Evolutionary conservation across 2,329 filamentous ascomycete genomes (phyloP), one percentile per base, ranked within the genome.

Genomic region (Trichoderma sp.): DNA sequence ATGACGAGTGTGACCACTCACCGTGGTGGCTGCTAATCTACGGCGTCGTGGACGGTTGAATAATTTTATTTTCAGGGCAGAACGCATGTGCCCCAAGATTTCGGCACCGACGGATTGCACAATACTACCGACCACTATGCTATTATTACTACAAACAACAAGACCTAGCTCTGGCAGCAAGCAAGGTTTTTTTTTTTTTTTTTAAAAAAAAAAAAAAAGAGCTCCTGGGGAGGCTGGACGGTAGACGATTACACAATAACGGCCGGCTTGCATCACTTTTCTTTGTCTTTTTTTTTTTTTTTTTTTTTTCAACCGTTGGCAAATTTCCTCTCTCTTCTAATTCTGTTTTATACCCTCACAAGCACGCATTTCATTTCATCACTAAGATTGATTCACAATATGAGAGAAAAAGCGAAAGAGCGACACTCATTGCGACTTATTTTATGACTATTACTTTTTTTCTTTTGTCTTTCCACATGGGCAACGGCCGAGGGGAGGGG

Each of bases 161-260:
- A 56, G 3, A n/a, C 49, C 26, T 43, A 43, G 55, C 49, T 59
- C 64, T 21, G 54, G 34, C n/a, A 65, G 61, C 32, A 21, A 30
- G 61, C 34, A 46, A 28, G 26, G 21, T 28, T 63, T 54, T 30
- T 32, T 32, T 11, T 32, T 34, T 34, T 13, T 34, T 34, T 34
- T 26, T 26, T 26, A 32, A 24, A n/a, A n/a, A n/a, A n/a, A n/a
- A n/a, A n/a, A n/a, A n/a, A n/a, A n/a, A 43, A 56, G 37, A 56
- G 34, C 61, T 43, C 61, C 51, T 37, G 60, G 26, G 34, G 49
- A 26, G 63, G 52, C 52, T 8, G 37, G 63, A 39, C 8, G 39
- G 39, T 28, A 59, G 55, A 66, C 28, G 64, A 66, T 66, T 28
- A 59, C 64, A 66, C 39, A 49, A 59, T 66, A 66, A 59, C 64